Conservation (phyloP, 73 alveolate species). For the Tetrahymena elliotti region DNA sequence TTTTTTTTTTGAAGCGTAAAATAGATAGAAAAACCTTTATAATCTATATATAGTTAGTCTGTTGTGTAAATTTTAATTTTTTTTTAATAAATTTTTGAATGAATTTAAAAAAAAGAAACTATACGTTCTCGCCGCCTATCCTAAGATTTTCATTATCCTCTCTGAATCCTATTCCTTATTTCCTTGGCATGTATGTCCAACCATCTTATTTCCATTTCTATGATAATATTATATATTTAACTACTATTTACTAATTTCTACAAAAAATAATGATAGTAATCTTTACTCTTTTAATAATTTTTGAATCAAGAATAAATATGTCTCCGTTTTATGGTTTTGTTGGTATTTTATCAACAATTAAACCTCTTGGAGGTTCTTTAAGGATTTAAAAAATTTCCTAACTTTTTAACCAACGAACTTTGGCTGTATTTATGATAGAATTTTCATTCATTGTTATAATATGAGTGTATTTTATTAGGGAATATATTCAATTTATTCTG, state of each 20-base stretch:
- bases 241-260: background rate
- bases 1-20: background rate
- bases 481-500: background rate
- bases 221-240: background rate
- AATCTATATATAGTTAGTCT: background rate
- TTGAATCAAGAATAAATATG: background rate
- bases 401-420: background rate
- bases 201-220: background rate
- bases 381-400: background rate
- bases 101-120: background rate
- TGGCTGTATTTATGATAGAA: background rate
- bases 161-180: background rate
- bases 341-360: background rate
- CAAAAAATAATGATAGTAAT: background rate
- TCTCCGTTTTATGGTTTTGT: background rate
- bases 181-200: background rate
- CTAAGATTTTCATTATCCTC: background rate
- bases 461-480: background rate
- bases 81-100: background rate
- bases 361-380: background rate
- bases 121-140: background rate
- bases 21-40: background rate
- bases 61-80: background rate
- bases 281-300: background rate
- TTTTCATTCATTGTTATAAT: background rate